Percentiles rank a stretch among this genome's conserved stretches.
Conservation (phyloP, 177 flowering plant species). For the Vitis hybrid region DNA sequence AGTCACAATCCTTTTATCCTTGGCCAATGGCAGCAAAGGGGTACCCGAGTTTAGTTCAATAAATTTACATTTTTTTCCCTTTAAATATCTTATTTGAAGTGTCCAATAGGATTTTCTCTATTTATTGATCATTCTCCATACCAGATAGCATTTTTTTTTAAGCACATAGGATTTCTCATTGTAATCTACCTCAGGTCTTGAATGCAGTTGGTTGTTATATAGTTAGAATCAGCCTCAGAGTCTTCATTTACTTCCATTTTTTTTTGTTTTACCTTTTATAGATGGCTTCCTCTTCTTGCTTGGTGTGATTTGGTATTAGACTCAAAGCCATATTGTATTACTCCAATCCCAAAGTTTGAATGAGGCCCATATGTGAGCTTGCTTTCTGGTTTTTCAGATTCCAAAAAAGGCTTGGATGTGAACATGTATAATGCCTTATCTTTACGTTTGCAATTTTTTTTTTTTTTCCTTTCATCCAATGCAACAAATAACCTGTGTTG, state of each 20-base stretch:
- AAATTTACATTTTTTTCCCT: not conserved
- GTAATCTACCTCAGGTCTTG: conserved; percentile 14
- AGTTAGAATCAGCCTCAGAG: conserved; percentile 11
- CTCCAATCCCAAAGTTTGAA: conserved; percentile 11
- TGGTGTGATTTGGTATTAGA: conserved; percentile 11
- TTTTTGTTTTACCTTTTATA: conserved; percentile 1
- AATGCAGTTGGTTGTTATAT: conserved; percentile 16
- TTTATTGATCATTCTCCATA: conserved; percentile 4
- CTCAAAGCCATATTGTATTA: conserved; percentile 16
- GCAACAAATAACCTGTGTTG: not conserved
- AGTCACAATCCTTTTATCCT: not conserved
- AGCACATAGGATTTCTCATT: conserved; percentile 13
- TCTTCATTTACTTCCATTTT: not conserved
- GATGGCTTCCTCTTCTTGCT: conserved; percentile 9
- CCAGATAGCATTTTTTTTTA: not conserved
- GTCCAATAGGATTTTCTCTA: conserved; percentile 2
- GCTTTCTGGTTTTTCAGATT: conserved; percentile 8
- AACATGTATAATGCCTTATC: not conserved
- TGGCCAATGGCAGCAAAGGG: conserved; percentile 8
- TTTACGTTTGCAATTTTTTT: conserved; percentile 5
- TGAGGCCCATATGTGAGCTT: conserved; percentile 12
- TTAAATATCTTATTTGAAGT: not conserved
- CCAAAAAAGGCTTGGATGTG: not conserved
- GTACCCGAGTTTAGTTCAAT: conserved; percentile 12
- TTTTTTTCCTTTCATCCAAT: not conserved